Evolutionary conservation across 2,329 filamentous ascomycete species (phyloP), one percentile per base, ranked within the genome.

Genomic region (Calonectria pseudoturangicola): DNA sequence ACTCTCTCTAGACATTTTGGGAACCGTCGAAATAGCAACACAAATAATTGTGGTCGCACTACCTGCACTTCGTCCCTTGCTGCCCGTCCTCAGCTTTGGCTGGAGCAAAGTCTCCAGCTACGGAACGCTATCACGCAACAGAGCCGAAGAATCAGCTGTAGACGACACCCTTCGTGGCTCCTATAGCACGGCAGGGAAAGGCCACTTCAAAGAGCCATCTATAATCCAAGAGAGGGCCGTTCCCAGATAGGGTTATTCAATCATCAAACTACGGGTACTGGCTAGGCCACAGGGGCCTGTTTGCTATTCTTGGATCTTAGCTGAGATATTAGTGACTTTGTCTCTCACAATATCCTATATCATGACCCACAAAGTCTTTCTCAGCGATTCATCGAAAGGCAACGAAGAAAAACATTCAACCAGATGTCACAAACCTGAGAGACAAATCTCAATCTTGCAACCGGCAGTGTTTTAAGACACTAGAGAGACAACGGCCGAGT

Each of bases 11-110:
- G 63, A 66, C 18, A 51, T 66, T 66, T 7, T 66, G 8, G 45
- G 30, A 21, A 51, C 30, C n/a, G 48, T 48, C 13, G 63, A 66
- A 66, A 66, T 66, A 8, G 36, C 63, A 51, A 66, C 63, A 21
- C 63, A 66, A 21, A 66, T 66, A 15, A 54, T 66, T n/a, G 36
- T 66, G 15, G 63, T 51, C 7, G 30, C 63, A 5, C 33, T 66
- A 2, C 63, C 63, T 2, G 45, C 63, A 13, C 36, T 66, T 36
- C 47, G 63, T 3, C 63, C 63, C n/a, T 30, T 66, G n/a, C 63
- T 66, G 4, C 43, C 54, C 3, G 39, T 58, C 10, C n/a, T 58
- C 54, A 58, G 10, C 15, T 41, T 41, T 25, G 54, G 54, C 12
- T 58, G 54, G 54, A 21, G 18, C 21, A 58, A 58, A 9, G 12